Evolutionary conservation across 176 grass and related monocot species (phyloP).

Genomic region (Echinochloa phyllopogon): DNA sequence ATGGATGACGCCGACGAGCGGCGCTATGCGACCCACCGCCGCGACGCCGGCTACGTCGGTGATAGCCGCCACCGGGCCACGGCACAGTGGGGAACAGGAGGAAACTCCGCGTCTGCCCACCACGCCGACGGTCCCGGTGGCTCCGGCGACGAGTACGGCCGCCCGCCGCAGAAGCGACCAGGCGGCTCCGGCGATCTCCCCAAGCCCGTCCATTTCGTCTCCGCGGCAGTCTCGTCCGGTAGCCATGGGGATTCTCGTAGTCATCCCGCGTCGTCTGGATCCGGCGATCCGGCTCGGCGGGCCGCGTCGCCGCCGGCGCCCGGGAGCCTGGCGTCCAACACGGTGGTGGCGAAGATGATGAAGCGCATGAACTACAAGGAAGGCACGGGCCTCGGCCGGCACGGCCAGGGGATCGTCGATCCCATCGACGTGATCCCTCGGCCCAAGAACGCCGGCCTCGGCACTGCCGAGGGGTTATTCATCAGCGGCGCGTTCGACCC

Average conservation of each 20-base stretch:
- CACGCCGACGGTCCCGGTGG: background rate
- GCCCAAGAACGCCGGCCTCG: constrained; percentile 54
- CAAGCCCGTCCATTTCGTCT: constrained; percentile 45
- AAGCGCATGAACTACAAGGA: constrained; percentile 68
- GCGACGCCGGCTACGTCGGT: background rate
- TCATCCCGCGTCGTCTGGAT: too few relatives aligned
- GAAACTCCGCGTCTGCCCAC: background rate
- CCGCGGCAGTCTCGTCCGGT: background rate
- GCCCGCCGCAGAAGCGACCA: constrained; percentile 21
- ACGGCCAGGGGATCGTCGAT: constrained; percentile 65
- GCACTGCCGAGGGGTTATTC: constrained; percentile 41
- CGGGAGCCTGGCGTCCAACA: constrained; percentile 36
- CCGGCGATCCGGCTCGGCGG: background rate
- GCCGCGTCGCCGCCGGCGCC: background rate
- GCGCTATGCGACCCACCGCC: background rate
- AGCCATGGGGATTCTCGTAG: background rate
- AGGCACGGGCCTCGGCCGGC: constrained; percentile 68
- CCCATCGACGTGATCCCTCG: constrained; percentile 43
- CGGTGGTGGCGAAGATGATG: constrained; percentile 52
- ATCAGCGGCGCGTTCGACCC: background rate
- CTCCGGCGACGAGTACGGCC: background rate
- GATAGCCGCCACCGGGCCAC: background rate
- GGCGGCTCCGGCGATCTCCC: constrained; percentile 40
- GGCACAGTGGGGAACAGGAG: background rate
- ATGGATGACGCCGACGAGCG: background rate